phyloP scores from a whole-genome alignment of 2,329 filamentous ascomycete genomes.

The Pseudocercospora cruenta region DNA sequence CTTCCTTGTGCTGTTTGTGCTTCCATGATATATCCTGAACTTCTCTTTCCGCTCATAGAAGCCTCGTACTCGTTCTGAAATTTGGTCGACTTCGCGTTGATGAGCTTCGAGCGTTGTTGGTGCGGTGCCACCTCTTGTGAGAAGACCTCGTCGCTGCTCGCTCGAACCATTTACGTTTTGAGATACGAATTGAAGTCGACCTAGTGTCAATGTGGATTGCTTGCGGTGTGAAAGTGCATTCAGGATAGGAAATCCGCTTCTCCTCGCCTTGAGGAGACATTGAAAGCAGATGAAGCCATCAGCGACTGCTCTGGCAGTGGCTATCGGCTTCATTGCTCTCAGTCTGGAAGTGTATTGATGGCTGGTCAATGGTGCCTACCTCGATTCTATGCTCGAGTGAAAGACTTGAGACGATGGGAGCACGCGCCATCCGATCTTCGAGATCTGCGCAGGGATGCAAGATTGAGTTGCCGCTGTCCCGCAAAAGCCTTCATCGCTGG shows the following conservation, averaged over 20 bases:
- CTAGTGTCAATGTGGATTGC: neutral
- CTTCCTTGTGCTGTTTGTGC: constrained; percentile 74
- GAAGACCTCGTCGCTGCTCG: constrained; percentile 11
- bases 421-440: constrained; percentile 1
- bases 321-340: neutral
- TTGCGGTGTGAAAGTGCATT: neutral
- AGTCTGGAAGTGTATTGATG: neutral
- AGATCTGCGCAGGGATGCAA: neutral
- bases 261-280: neutral
- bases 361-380: neutral
- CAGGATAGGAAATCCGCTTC: neutral
- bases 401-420: neutral
- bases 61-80: constrained; percentile 51
- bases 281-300: neutral
- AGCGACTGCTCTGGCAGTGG: neutral
- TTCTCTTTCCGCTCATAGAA: constrained; percentile 59
- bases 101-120: constrained; percentile 28
- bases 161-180: neutral
- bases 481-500: neutral
- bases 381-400: neutral
- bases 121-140: constrained; percentile 26
- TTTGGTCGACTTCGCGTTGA: constrained; percentile 44
- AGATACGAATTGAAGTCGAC: neutral
- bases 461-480: constrained; percentile 9
- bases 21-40: constrained; percentile 77